Evolutionary conservation across 2,329 filamentous ascomycete genomes (phyloP), one percentile per base, ranked within the genome.

Genomic region (Stylonectria norvegica): DNA sequence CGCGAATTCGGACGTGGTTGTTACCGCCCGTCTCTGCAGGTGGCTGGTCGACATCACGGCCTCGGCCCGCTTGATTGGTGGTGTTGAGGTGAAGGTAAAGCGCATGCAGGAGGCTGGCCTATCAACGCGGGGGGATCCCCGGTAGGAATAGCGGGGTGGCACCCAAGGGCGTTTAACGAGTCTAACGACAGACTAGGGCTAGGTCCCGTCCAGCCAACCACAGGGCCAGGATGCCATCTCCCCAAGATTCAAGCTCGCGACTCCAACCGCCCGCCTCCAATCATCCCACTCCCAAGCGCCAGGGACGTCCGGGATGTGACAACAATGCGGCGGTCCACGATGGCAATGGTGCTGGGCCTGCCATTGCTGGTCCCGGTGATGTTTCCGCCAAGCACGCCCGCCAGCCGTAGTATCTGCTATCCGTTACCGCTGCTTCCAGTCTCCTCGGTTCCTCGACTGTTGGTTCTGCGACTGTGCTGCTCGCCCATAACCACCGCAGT

Each of bases 11-110:
- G 48, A 42, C 20, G 47, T 52, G 40, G 50, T 52, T 58, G 56
- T 73, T 73, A 63, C 71, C 71, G 71, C 71, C 69, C 61, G 58
- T 46, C 51, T 49, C 58, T 70, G 67, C 64, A 66, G 53, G 55
- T 61, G 62, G 61, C 61, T 62, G 62, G 50, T 48, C 36, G 48
- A 56, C 57, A 63, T 71, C 70, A 72, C 69, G 53, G 48, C 42
- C 38, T 43, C 41, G 31, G 41, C 34, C 12, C 34, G 42, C 42
- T 68, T 55, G 72, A 73, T 72, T 68, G 27, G 70, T 20, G 40
- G 48, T 2, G 19, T n/a, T 2, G 10, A 38, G 25, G 50, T 56
- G 54, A 51, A 47, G 19, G 12, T 34, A 41, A 51, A 46, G 45
- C 52, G 50, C 46, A 33, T 56, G 50, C 50, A 55, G 43, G 18